These are phyloP conservation scores for Hypoxylon sp. DNA, from an alignment of 2,329 filamentous ascomycete species.

Conservation along the genomic window DNA sequence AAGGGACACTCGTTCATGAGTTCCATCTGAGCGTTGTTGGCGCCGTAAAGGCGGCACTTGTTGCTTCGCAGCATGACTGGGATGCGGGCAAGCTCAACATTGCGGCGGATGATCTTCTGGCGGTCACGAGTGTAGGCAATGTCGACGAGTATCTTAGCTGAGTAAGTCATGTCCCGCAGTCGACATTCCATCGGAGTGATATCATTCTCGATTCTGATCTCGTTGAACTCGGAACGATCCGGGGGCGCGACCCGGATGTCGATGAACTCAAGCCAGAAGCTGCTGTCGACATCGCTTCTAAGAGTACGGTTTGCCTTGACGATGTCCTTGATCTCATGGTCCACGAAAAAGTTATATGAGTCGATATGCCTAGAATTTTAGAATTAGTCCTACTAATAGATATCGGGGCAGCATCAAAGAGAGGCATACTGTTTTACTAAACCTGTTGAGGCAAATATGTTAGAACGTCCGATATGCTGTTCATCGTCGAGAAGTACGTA, in stretches of 20 bases:
- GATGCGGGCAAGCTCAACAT: conserved; percentile 85
- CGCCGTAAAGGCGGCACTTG: conserved; percentile 85
- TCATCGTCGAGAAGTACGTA: conserved; percentile 43
- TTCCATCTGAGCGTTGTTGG: conserved; percentile 88
- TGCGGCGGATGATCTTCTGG: conserved; percentile 75
- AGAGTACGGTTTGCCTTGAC: conserved; percentile 89
- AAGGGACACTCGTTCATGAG: conserved; percentile 93
- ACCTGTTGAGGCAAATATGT: conserved; percentile 50
- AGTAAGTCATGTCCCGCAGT: conserved; percentile 96
- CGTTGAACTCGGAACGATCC: conserved; percentile 78
- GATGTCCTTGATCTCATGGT: conserved; percentile 96
- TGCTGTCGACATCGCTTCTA: conserved; percentile 89
- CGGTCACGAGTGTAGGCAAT: conserved; percentile 88
- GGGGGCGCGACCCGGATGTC: conserved; percentile 89
- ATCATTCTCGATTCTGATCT: conserved; percentile 72
- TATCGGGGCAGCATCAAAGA: neutral
- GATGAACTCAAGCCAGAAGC: conserved; percentile 91
- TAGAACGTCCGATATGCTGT: conserved; percentile 32
- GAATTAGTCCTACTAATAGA: conserved; percentile 25
- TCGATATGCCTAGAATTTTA: conserved; percentile 74
- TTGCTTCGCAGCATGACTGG: conserved; percentile 97
- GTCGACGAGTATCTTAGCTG: conserved; percentile 91
- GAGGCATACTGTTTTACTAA: conserved; percentile 81
- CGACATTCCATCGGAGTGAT: conserved; percentile 97
- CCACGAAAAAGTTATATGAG: conserved; percentile 98